Percentiles rank a stretch among this genome's conserved stretches.
These are phyloP conservation scores for Medicago arabica DNA, from an alignment of 306 rosid species.

Conservation along the genomic window DNA sequence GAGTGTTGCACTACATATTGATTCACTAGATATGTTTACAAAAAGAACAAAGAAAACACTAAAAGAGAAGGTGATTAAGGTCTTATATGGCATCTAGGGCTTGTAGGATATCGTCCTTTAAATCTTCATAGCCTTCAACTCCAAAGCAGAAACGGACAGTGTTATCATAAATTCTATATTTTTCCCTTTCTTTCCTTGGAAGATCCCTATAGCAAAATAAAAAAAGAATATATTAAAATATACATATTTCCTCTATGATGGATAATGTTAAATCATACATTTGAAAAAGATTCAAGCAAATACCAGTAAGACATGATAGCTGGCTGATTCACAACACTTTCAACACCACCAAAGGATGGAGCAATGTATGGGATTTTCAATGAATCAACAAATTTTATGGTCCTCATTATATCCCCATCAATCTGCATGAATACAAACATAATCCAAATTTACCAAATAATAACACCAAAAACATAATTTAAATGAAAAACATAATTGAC, in stretches of 20 bases:
- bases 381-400: constrained; percentile 72
- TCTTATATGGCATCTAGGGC: constrained; percentile 72
- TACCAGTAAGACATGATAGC: constrained; percentile 97
- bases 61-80: background rate
- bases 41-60: background rate
- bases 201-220: constrained; percentile 70
- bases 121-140: constrained; percentile 74
- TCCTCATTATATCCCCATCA: constrained; percentile 68
- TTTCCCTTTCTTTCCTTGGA: constrained; percentile 65
- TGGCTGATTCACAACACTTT: constrained; percentile 95
- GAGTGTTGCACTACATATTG: background rate
- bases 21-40: background rate
- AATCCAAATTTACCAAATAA: constrained; percentile 5
- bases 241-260: background rate
- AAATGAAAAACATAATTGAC: background rate
- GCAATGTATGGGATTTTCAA: constrained; percentile 90
- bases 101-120: constrained; percentile 73
- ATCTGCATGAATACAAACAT: constrained; percentile 55
- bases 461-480: background rate
- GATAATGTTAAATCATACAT: background rate
- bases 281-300: background rate
- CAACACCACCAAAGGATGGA: constrained; percentile 95
- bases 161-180: constrained; percentile 76
- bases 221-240: background rate
- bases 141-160: constrained; percentile 90